These are phyloP conservation scores for Lophiotrema nucula DNA, from an alignment of 495 filamentous ascomycete species.

Conservation along the genomic window DNA sequence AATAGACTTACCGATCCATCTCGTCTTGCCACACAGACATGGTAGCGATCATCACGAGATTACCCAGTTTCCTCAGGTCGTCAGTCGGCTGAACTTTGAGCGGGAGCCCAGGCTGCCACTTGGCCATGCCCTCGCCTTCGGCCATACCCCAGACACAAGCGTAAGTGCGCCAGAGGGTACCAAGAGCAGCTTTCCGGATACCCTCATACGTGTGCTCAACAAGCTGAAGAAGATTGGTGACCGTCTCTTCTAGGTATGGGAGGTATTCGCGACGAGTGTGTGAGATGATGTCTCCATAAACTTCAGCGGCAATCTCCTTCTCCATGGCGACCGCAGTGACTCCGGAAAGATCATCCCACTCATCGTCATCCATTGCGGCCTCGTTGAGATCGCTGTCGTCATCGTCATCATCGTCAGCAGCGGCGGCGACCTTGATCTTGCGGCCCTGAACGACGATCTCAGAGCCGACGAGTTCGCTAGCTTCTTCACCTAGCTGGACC, in stretches of 20 bases:
- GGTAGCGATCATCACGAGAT: constrained; percentile 81
- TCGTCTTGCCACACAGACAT: constrained; percentile 84
- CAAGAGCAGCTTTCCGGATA: constrained; percentile 83
- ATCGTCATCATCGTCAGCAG: constrained; percentile 41
- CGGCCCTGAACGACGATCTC: constrained; percentile 75
- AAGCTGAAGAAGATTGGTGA: constrained; percentile 75
- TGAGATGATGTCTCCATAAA: constrained; percentile 86
- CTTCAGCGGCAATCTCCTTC: constrained; percentile 96
- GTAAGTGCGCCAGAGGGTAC: constrained; percentile 90
- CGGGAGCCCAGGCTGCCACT: constrained; percentile 88
- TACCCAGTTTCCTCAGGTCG: constrained; percentile 81
- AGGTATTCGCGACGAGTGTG: constrained; percentile 73
- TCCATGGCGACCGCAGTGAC: constrained; percentile 87
- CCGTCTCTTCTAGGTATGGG: constrained; percentile 87
- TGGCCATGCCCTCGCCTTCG: constrained; percentile 70
- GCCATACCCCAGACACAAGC: constrained; percentile 87
- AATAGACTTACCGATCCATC: constrained; percentile 82
- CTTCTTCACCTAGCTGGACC: constrained; percentile 73
- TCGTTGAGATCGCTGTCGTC: constrained; percentile 37
- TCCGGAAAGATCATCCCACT: constrained; percentile 77
- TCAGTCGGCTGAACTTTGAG: constrained; percentile 71
- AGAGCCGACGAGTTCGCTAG: constrained; percentile 72
- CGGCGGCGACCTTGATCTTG: constrained; percentile 73
- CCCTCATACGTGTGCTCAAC: constrained; percentile 90
- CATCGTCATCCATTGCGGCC: constrained; percentile 61